phyloP scores from a whole-genome alignment of 495 filamentous ascomycete species.

The Opeltia flavorubescens region DNA sequence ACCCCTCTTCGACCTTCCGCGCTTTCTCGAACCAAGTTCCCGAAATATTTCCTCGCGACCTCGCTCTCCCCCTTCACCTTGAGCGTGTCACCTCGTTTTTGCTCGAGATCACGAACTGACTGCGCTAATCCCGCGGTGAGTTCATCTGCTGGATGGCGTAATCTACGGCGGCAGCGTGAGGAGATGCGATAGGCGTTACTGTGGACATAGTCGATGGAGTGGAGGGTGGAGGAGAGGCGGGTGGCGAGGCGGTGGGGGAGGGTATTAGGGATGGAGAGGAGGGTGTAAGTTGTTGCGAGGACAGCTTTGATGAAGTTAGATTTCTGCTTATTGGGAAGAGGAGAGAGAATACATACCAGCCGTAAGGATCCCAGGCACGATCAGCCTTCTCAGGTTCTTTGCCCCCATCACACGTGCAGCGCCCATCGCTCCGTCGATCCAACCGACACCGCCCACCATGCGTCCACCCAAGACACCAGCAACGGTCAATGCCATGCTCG shows the following conservation, averaged over 20 bases:
- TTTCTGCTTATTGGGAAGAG: conserved; percentile 1
- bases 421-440: conserved; percentile 77
- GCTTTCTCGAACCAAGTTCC: conserved; percentile 67
- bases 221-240: conserved; percentile 70
- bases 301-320: conserved; percentile 39
- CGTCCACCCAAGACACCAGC: conserved; percentile 74
- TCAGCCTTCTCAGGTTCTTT: conserved; percentile 64
- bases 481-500: conserved; percentile 84
- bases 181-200: conserved; percentile 72
- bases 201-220: conserved; percentile 81
- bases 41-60: conserved; percentile 72
- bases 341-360: conserved; percentile 45
- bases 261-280: conserved; percentile 73
- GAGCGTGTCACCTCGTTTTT: conserved; percentile 61
- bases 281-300: conserved; percentile 60
- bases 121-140: conserved; percentile 67
- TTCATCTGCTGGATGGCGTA: conserved; percentile 70
- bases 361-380: conserved; percentile 64
- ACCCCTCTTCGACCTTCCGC: conserved; percentile 57
- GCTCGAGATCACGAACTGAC: conserved; percentile 66
- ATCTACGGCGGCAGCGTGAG: conserved; percentile 67
- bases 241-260: conserved; percentile 73
- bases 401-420: conserved; percentile 68
- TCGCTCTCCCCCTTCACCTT: conserved; percentile 64
- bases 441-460: conserved; percentile 68